Conservation (phyloP, 768 basidiomycete species). For the Rhodotorula paludigena region DNA sequence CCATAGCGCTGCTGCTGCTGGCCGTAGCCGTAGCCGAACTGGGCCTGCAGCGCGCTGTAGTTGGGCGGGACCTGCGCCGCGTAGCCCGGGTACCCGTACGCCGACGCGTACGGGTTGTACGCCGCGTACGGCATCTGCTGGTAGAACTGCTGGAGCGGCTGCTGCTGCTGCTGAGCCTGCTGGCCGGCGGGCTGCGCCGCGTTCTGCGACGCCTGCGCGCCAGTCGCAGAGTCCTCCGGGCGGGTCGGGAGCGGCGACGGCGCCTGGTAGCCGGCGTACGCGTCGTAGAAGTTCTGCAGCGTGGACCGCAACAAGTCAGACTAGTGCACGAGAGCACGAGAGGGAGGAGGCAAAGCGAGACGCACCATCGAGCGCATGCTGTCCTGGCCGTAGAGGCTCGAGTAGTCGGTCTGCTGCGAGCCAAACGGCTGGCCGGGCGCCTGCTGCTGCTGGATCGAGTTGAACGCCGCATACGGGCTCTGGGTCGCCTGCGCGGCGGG, state of each 20-base stretch:
- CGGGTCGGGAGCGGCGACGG: conserved; percentile 33
- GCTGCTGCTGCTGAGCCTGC: conserved; percentile 23
- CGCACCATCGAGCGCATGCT: background rate
- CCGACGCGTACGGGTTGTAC: conserved; percentile 30
- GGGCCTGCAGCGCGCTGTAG: conserved; percentile 24
- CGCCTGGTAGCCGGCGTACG: conserved; percentile 36
- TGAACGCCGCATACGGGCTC: conserved; percentile 33
- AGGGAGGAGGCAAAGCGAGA: background rate
- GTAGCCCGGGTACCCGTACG: conserved; percentile 18
- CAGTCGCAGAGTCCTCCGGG: conserved; percentile 21
- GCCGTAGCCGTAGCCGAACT: conserved; percentile 25
- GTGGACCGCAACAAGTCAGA: background rate
- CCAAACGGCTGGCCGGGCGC: conserved; percentile 30
- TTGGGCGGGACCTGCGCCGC: conserved; percentile 30
- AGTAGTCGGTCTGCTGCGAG: conserved; percentile 36
- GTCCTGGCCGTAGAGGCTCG: conserved; percentile 33
- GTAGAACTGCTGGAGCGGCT: conserved; percentile 13
- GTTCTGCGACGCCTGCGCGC: conserved; percentile 6
- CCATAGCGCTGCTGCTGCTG: background rate
- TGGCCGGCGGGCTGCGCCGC: conserved; percentile 9
- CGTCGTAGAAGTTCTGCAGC: conserved; percentile 31
- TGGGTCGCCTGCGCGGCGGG: conserved; percentile 21
- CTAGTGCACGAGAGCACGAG: background rate
- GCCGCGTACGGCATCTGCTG: conserved; percentile 5
- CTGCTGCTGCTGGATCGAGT: conserved; percentile 34